Evolutionary conservation across 495 filamentous ascomycete genomes (phyloP).

Genomic region (Aspergillus steynii): DNA sequence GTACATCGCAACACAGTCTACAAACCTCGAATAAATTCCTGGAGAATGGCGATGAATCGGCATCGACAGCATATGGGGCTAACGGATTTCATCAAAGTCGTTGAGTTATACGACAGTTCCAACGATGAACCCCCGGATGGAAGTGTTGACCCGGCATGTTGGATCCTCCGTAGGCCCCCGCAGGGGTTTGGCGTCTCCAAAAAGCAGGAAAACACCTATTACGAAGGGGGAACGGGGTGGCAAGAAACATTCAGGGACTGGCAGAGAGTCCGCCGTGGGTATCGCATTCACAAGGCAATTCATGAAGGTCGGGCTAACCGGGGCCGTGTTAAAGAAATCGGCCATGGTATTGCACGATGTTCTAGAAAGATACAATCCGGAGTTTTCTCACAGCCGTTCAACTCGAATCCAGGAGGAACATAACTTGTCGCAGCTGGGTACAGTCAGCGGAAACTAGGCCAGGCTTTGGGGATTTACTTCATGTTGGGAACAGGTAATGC

Average conservation of each 20-base stretch:
- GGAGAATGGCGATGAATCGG: constrained; percentile 41
- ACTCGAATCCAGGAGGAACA: background rate
- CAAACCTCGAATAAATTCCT: constrained; percentile 38
- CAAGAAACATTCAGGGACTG: constrained; percentile 45
- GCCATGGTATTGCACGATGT: constrained; percentile 20
- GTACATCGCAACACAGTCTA: constrained; percentile 20
- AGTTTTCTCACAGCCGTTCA: background rate
- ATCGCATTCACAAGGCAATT: constrained; percentile 36
- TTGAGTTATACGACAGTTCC: constrained; percentile 39
- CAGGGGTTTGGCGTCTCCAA: constrained; percentile 41
- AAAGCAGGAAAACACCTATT: constrained; percentile 39
- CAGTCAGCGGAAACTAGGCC: background rate
- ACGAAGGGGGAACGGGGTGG: constrained; percentile 45
- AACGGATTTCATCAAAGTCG: constrained; percentile 24
- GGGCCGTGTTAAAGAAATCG: constrained; percentile 33
- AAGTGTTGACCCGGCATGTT: constrained; percentile 40
- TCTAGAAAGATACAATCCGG: constrained; percentile 23
- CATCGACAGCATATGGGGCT: constrained; percentile 31
- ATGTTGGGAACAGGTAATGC: background rate
- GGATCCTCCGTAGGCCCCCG: constrained; percentile 45
- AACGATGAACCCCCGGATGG: constrained; percentile 43
- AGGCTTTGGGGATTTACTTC: background rate
- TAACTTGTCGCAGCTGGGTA: background rate
- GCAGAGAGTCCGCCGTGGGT: constrained; percentile 38
- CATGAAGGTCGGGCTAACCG: constrained; percentile 40